phyloP scores from a whole-genome alignment of 345 rosid species.

The Populus simonii region DNA sequence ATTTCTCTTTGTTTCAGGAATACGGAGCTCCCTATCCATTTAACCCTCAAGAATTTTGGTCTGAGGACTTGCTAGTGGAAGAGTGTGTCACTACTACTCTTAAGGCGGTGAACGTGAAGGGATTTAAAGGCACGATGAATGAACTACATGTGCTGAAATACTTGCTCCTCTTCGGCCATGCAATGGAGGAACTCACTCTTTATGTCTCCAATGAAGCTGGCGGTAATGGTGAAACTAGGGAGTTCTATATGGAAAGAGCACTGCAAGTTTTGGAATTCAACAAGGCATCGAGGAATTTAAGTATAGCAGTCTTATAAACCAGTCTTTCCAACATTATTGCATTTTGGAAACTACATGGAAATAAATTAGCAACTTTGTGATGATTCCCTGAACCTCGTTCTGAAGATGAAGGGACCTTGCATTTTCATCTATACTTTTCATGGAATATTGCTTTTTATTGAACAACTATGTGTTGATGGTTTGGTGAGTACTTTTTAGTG shows the following conservation, averaged over 20 bases:
- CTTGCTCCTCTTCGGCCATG: neutral
- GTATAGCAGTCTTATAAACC: neutral
- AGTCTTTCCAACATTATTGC: neutral
- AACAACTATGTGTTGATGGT: neutral
- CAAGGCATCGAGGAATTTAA: neutral
- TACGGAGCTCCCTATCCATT: neutral
- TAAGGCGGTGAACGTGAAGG: conserved; percentile 5
- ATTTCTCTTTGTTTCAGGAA: neutral
- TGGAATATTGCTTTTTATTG: neutral
- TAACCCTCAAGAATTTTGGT: neutral
- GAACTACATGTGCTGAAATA: neutral
- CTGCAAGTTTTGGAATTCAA: neutral
- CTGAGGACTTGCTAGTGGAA: neutral
- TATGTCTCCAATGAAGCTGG: neutral
- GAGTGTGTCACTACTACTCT: neutral
- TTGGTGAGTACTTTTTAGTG: neutral
- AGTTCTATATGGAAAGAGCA: neutral
- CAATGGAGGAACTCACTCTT: neutral
- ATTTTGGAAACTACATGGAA: neutral
- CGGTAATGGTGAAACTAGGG: neutral
- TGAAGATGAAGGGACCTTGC: neutral
- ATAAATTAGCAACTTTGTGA: neutral
- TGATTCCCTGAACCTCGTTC: neutral
- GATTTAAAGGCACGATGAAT: neutral
- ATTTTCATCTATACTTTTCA: neutral